Base-by-base conservation (phyloP, 225 moss, liverwort and hornwort genomes). In the Polytrichum formosum region DNA sequence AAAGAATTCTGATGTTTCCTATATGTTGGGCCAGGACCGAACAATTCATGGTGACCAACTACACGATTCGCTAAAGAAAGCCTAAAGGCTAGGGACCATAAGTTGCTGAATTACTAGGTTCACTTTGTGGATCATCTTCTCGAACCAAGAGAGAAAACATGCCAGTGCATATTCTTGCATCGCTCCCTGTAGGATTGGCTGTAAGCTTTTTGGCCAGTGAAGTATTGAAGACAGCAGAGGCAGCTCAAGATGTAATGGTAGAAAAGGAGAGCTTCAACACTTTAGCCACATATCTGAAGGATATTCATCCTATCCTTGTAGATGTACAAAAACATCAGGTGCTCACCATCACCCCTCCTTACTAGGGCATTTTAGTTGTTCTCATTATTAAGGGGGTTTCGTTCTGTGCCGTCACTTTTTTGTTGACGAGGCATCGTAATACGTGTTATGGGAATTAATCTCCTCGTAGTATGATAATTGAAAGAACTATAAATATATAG, bases 201-300 rank as follows among this genome's bases (percentile, higher is more conserved):
- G 69, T 83, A 29, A 67, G 76, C n/a, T 61, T 63, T 21, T 54
- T 83, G 58, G 65, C 79, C 19, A 73, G 60, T 5, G 75, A 83
- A 55, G 73, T 83, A 61, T 28, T 83, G 56, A 73, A 70, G 69
- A 83, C 83, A 30, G 83, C 83, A 2, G 18, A 71, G 26, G 83
- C 83, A 37, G 83, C 83, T 16, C 79, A 83, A 66, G 83, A 83
- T 73, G 83, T 83, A 37, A 37, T 76, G 72, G 70, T 83, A 22
- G 83, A 83, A 61, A 79, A 79, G 59, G 79, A 83, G 54, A 79
- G 76, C 63, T 83, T 83, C 70, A 65, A 70, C 21, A 70, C 63
- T 27, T 65, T 83, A 60, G 69, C 76, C 22, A 79, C 73, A 62
- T 76, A 76, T 30, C 54, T 83, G 29, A 28, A 68, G 66, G 83